Conservation (phyloP, 1,284 basidiomycete species). For the Austroboletus niveus region DNA sequence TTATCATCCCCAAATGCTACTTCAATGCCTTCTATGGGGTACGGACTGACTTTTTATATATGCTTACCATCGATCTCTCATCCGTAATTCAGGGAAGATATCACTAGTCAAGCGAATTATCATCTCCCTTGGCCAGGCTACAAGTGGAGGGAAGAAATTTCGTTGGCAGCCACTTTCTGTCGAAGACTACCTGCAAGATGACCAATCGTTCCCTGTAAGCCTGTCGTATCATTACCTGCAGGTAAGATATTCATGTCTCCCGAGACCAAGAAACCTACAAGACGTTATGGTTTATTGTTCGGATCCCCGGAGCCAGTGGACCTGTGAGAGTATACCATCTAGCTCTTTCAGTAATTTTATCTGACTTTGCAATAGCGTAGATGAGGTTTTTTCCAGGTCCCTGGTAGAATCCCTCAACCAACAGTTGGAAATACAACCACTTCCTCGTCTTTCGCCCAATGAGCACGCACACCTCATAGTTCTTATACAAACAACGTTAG, state of each 20-base stretch:
- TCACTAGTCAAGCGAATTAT: conserved; percentile 83
- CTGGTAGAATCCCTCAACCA: conserved; percentile 64
- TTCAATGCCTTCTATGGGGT: conserved; percentile 94
- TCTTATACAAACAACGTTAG: conserved; percentile 82
- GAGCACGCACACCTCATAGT: conserved; percentile 81
- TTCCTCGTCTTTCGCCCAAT: conserved; percentile 70
- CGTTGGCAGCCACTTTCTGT: conserved; percentile 49
- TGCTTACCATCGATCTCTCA: background rate
- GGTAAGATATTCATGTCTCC: background rate
- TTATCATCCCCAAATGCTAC: conserved; percentile 87
- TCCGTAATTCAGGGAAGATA: conserved; percentile 60
- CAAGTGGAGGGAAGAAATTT: conserved; percentile 28
- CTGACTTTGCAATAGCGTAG: conserved; percentile 34
- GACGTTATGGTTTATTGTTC: conserved; percentile 48
- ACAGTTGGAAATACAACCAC: conserved; percentile 57
- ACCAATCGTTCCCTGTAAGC: conserved; percentile 21
- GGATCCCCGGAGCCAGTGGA: conserved; percentile 35
- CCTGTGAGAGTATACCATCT: conserved; percentile 38
- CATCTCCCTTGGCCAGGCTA: conserved; percentile 55
- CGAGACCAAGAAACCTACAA: conserved; percentile 28
- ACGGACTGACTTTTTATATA: conserved; percentile 22
- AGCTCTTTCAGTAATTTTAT: background rate
- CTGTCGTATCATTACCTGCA: background rate
- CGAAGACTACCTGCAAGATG: conserved; percentile 51
- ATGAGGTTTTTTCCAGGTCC: conserved; percentile 60